Percentiles rank a stretch among this genome's conserved stretches.
These are phyloP conservation scores for Keqinozyma sinolaborantium DNA, from an alignment of 1,139 yeast species.

Conservation along the genomic window DNA sequence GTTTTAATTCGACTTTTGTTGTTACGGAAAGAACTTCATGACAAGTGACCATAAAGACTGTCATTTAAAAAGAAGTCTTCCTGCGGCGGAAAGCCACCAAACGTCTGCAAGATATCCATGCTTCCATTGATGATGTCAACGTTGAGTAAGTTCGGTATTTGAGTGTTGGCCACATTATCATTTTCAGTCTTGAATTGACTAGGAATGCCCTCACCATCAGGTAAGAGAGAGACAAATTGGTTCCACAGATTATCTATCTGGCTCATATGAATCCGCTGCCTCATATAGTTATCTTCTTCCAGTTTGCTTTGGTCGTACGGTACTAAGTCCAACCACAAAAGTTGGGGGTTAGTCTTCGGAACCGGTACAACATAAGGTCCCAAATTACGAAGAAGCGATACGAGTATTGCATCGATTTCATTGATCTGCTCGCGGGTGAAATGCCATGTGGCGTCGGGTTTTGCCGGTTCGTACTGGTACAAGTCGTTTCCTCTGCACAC, in stretches of 20 bases:
- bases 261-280: conserved; percentile 10
- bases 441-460: conserved; percentile 7
- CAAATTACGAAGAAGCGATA: background rate
- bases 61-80: conserved; percentile 2
- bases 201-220: conserved; percentile 4
- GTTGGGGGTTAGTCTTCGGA: conserved; percentile 1
- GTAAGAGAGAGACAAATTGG: conserved; percentile 1
- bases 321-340: conserved; percentile 9
- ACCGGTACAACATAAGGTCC: conserved; percentile 1
- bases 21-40: too few relatives aligned
- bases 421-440: conserved; percentile 9
- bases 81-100: background rate
- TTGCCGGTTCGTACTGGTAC: conserved; percentile 6
- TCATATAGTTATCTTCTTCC: conserved; percentile 6
- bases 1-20: too few relatives aligned
- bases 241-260: conserved; percentile 11
- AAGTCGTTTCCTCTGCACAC: conserved; percentile 6
- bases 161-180: conserved; percentile 2
- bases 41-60: conserved; percentile 2
- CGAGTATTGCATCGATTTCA: conserved; percentile 8
- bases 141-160: conserved; percentile 5
- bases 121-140: conserved; percentile 4
- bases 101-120: background rate
- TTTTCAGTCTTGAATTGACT: conserved; percentile 3
- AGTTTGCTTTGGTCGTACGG: conserved; percentile 9